Conservation (phyloP, 2,329 filamentous ascomycete species). For the Tolypocladium album region DNA sequence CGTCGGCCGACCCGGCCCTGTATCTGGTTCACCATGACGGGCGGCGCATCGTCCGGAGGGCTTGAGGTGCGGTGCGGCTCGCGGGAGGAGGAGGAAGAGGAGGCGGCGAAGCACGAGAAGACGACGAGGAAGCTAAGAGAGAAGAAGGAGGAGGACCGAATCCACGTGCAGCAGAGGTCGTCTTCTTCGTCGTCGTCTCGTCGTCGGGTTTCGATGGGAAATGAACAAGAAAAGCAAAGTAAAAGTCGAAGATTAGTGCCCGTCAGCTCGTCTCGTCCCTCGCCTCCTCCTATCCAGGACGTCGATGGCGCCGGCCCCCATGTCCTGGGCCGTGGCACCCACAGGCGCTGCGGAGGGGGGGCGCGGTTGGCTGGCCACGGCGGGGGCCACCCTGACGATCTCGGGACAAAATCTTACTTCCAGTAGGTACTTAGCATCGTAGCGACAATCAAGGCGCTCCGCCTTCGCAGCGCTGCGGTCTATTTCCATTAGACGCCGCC, state of each 20-base stretch:
- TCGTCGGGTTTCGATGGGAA: neutral
- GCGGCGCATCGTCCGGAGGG: neutral
- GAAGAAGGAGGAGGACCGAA: neutral
- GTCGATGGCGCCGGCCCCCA: neutral
- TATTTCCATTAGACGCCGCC: neutral
- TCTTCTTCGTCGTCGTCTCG: neutral
- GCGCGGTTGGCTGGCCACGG: neutral
- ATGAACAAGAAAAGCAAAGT: too few species aligned
- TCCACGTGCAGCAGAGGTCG: neutral
- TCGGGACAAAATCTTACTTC: neutral
- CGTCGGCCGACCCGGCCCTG: conserved; percentile 21
- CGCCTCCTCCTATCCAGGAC: neutral
- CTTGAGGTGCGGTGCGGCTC: neutral
- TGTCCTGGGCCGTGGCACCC: neutral
- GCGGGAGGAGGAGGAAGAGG: neutral
- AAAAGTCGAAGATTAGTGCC: too few species aligned
- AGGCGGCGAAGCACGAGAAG: neutral
- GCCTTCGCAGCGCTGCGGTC: too few species aligned
- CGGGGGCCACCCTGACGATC: neutral
- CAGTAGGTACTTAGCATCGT: neutral
- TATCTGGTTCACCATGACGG: conserved; percentile 18
- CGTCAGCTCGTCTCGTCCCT: neutral
- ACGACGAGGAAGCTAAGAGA: neutral
- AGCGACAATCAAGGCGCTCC: neutral
- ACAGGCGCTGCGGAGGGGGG: neutral